phyloP scores from a whole-genome alignment of 441 rosid species.

The Corymbia calophylla region DNA sequence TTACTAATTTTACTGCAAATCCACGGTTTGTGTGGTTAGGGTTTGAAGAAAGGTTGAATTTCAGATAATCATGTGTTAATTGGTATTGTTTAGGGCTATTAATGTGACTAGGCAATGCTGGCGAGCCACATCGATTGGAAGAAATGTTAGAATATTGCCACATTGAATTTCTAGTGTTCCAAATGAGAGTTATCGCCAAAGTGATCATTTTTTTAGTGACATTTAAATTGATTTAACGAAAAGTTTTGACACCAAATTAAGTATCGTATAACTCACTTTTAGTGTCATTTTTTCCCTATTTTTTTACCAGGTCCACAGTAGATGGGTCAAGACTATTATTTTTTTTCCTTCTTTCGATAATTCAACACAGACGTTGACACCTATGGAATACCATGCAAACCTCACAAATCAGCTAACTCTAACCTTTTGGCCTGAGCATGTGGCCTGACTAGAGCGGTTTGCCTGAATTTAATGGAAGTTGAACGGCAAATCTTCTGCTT shows the following conservation, averaged over 20 bases:
- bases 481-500: background rate
- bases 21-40: background rate
- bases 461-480: background rate
- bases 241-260: no score
- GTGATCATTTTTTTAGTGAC: background rate
- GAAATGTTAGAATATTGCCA: no score
- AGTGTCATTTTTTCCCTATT: background rate
- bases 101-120: background rate
- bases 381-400: background rate
- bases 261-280: accelerated
- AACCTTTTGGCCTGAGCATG: background rate
- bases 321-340: background rate
- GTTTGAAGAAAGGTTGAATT: no score
- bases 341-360: background rate
- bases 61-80: background rate
- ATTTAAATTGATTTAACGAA: no score
- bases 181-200: background rate
- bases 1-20: background rate
- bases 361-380: background rate
- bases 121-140: background rate
- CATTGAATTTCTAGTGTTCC: accelerated
- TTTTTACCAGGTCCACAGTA: background rate
- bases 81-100: no score
- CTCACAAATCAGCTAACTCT: background rate
- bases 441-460: background rate